Evolutionary conservation across 805 yeast species (phyloP).

Genomic region (Scheffersomyces lignosus): DNA sequence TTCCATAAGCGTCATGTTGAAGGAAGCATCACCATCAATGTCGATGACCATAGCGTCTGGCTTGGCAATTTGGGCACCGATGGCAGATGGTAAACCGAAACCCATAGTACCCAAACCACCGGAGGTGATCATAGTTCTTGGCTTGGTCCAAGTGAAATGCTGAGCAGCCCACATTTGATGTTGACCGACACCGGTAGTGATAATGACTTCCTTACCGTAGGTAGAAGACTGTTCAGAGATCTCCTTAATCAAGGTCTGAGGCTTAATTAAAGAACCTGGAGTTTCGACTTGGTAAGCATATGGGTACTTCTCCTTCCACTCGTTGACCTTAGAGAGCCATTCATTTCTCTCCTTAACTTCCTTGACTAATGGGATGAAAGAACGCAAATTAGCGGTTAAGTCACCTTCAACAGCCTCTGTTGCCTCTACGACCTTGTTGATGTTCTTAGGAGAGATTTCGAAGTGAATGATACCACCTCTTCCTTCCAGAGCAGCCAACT

Average conservation of each 20-base stretch:
- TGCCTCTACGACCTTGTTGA: conserved; percentile 95
- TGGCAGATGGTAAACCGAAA: conserved; percentile 94
- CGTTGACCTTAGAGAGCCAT: conserved; percentile 74
- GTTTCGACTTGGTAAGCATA: conserved; percentile 80
- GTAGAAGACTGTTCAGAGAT: conserved; percentile 68
- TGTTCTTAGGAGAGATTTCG: conserved; percentile 94
- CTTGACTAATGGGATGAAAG: conserved; percentile 69
- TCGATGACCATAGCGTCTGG: conserved; percentile 96
- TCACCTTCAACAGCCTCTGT: conserved; percentile 98
- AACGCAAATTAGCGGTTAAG: conserved; percentile 72
- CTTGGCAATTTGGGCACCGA: conserved; percentile 95
- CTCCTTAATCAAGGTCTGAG: conserved; percentile 86
- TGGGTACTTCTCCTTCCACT: conserved; percentile 88
- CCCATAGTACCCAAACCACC: conserved; percentile 99
- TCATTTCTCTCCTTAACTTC: conserved; percentile 66
- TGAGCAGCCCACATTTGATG: conserved; percentile 99
- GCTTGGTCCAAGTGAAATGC: conserved; percentile 90
- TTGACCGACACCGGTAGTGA: conserved; percentile 98
- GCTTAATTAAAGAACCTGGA: conserved; percentile 78
- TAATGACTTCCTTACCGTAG: conserved; percentile 71
- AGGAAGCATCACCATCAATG: conserved; percentile 99
- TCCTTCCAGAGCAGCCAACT: conserved; percentile 79
- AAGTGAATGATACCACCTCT: conserved; percentile 97
- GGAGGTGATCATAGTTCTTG: conserved; percentile 93
- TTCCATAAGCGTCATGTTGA: conserved; percentile 95